phyloP scores from a whole-genome alignment of 2,329 filamentous ascomycete genomes.

The Botryotinia convoluta region DNA sequence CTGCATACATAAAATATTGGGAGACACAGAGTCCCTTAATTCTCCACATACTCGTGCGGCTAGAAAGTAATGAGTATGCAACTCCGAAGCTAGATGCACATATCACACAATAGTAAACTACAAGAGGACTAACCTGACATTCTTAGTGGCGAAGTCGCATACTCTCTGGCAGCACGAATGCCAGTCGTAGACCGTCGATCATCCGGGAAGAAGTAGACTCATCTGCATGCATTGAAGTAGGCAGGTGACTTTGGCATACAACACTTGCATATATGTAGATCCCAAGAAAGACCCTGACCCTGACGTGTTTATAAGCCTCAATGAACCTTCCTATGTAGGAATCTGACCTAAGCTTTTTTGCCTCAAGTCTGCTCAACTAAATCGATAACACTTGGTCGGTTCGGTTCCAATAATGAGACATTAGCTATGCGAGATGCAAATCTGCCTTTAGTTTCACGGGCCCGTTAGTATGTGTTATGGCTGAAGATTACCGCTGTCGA shows the following conservation, averaged over 20 bases:
- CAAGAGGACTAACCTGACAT: not conserved
- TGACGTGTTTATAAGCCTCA: not conserved
- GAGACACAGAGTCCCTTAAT: not conserved
- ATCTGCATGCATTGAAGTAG: not conserved
- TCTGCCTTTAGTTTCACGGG: not conserved
- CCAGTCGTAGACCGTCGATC: not conserved
- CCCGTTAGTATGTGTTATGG: not conserved
- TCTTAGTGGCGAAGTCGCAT: not conserved
- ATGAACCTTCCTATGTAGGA: not conserved
- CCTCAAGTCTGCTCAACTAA: not conserved
- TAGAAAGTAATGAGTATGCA: not conserved
- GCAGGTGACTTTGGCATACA: not conserved
- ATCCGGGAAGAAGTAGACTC: not conserved
- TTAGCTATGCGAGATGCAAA: not conserved
- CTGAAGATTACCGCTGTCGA: not conserved
- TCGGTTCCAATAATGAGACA: not conserved
- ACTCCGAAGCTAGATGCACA: not conserved
- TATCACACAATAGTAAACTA: not conserved
- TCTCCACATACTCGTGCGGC: not conserved
- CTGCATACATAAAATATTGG: not conserved
- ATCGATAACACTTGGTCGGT: not conserved
- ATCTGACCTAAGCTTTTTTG: not conserved
- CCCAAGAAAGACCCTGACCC: not conserved
- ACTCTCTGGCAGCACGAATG: not conserved
- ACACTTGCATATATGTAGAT: not conserved